A percentile compares a stretch with the other conserved stretches of the same genome.
These are phyloP conservation scores for Tetragonia tetragonoides DNA, from an alignment of 148 eudicot genomes.

Conservation along the genomic window DNA sequence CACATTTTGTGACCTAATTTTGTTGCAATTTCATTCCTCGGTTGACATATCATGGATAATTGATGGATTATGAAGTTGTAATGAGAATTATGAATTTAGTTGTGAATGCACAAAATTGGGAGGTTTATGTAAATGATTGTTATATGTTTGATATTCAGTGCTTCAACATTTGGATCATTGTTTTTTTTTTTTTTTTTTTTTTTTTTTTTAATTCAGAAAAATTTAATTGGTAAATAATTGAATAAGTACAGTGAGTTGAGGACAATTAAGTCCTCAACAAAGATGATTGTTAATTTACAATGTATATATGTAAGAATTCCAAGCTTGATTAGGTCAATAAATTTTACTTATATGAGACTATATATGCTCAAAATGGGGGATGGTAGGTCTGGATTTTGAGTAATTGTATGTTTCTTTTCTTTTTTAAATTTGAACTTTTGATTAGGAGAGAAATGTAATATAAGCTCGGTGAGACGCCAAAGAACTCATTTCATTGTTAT, in stretches of 20 bases:
- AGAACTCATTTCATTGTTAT: no score
- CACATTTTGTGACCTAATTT: neutral
- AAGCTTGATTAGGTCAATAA: neutral
- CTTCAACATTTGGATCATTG: neutral
- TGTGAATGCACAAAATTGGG: neutral
- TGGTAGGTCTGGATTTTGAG: no score
- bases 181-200: neutral
- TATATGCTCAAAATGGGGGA: no score
- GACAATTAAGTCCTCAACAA: no score
- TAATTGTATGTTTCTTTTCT: no score
- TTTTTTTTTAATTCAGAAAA: neutral
- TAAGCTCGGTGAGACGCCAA: neutral
- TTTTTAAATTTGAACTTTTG: neutral
- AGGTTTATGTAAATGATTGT: neutral
- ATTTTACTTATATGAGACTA: neutral
- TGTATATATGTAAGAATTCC: neutral
- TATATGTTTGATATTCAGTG: neutral
- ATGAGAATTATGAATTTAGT: conserved; percentile 4
- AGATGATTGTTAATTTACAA: no score
- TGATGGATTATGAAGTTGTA: no score
- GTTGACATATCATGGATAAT: neutral
- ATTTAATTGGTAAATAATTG: no score
- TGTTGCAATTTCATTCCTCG: neutral
- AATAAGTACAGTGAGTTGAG: no score
- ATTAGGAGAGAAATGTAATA: neutral